Percentiles rank a stretch among this genome's conserved stretches.
phyloP scores from a whole-genome alignment of 2,329 filamentous ascomycete genomes.

The Fusarium illudens region DNA sequence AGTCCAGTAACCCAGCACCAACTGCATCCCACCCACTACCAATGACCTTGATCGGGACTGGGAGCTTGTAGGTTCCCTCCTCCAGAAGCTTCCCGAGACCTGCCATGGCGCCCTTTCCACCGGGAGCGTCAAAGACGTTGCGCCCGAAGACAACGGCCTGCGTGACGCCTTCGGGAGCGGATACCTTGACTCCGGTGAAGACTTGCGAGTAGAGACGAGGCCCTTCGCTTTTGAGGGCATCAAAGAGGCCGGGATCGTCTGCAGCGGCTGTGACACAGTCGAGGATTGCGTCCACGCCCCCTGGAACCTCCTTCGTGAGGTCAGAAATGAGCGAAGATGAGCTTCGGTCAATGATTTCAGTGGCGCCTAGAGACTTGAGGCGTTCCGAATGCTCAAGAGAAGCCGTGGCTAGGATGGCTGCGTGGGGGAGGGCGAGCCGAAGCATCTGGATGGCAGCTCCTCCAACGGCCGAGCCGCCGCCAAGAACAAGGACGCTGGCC shows the following conservation, averaged over 20 bases:
- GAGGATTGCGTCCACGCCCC: constrained; percentile 32
- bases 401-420: constrained; percentile 19
- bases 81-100: constrained; percentile 17
- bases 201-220: constrained; percentile 30
- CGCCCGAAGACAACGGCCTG: constrained; percentile 23
- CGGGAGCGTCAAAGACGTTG: constrained; percentile 22
- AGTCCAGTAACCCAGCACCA: constrained; percentile 14
- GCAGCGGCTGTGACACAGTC: constrained; percentile 33
- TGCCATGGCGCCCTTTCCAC: constrained; percentile 23
- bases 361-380: constrained; percentile 18
- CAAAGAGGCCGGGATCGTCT: constrained; percentile 11
- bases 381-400: constrained; percentile 19
- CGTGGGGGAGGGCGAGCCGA: constrained; percentile 24
- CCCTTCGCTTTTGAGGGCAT: neutral
- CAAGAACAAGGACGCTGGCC: constrained; percentile 29
- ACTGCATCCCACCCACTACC: constrained; percentile 26
- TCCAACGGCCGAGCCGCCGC: constrained; percentile 31
- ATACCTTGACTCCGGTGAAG: constrained; percentile 22
- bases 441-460: constrained; percentile 35
- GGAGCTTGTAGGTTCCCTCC: constrained; percentile 19
- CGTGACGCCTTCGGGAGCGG: constrained; percentile 8
- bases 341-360: constrained; percentile 12
- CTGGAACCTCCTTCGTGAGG: neutral
- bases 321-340: constrained; percentile 7
- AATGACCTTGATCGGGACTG: constrained; percentile 20